Evolutionary conservation across 768 basidiomycete species (phyloP), one percentile per base, ranked within the genome.

Genomic region (Amanita polypyramis): DNA sequence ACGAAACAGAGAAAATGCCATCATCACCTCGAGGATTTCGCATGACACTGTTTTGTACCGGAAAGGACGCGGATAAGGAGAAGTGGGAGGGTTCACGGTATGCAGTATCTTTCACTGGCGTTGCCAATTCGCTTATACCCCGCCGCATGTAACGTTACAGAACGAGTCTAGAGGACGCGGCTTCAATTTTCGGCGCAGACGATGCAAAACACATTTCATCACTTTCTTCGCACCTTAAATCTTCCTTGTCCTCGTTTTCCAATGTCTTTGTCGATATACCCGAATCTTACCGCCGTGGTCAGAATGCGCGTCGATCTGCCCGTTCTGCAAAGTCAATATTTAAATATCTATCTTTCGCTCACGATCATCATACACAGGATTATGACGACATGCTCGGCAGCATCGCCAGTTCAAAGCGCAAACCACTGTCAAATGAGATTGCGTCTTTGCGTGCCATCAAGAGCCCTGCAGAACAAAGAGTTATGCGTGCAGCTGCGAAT

Each of bases 71-170:
- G 0, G 69, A 72, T 12, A 82, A 85, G 56, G 91, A 92, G 60
- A 80, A 87, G 55, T 99, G 96, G 96, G 89, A 95, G 36, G 96
- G 96, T 9, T 80, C 91, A 32, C 74, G 76, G 78, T 79, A 54
- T 15, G 57, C 6, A 39, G n/a, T 33, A 10, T 2, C 5, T 12
- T n/a, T 21, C 4, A 45, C 9, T 6, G 0, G 15, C 20, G 14
- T 2, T 30, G n/a, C 12, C 33, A 14, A 49, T 21, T 5, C 48
- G 15, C 47, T 21, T 21, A 20, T 17, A 34, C 29, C 8, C 14
- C 50, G 27, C 27, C 32, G 21, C 12, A 17, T 48, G n/a, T 50
- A 52, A 15, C n/a, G 27, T 34, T 21, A 45, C 51, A 79, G 81
- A 39, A 88, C 90, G 10, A 74, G 82, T 23, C 68, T 82, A 25